A percentile compares a stretch with the other conserved stretches of the same genome.
These are phyloP conservation scores for Misopates orontium DNA, from an alignment of 257 asterid genomes.

Conservation along the genomic window DNA sequence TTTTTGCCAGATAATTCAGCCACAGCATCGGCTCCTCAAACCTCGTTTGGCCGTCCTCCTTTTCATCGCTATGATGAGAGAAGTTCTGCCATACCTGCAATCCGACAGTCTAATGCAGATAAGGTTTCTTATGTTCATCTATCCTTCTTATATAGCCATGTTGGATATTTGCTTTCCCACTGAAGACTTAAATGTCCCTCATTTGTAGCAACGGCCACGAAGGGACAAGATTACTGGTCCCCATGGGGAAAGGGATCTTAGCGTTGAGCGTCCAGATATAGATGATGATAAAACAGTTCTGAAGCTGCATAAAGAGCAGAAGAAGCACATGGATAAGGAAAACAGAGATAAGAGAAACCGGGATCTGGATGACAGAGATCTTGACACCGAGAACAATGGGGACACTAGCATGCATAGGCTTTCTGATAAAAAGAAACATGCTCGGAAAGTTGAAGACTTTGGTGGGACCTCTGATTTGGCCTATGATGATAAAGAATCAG, in stretches of 20 bases:
- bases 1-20: slow-evolving; percentile 86
- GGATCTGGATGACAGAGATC: slow-evolving; percentile 73
- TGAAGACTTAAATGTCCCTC: slow-evolving; percentile 21
- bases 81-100: slow-evolving; percentile 65
- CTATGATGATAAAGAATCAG: slow-evolving; percentile 71
- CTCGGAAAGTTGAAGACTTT: slow-evolving; percentile 65
- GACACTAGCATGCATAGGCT: slow-evolving; percentile 60
- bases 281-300: slow-evolving; percentile 73
- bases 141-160: slow-evolving; percentile 5
- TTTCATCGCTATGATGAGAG: slow-evolving; percentile 73
- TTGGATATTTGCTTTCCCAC: slow-evolving; percentile 15
- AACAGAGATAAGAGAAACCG: slow-evolving; percentile 67
- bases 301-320: slow-evolving; percentile 79
- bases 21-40: slow-evolving; percentile 58
- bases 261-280: slow-evolving; percentile 78
- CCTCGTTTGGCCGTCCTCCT: slow-evolving; percentile 61
- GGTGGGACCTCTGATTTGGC: slow-evolving; percentile 67
- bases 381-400: slow-evolving; percentile 63
- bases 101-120: slow-evolving; percentile 63
- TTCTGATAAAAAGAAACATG: slow-evolving; percentile 71
- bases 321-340: slow-evolving; percentile 75
- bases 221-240: slow-evolving; percentile 67
- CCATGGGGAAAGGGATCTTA: slow-evolving; percentile 65
- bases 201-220: slow-evolving; percentile 61
- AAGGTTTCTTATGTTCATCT: slow-evolving; percentile 53